These are phyloP conservation scores for Ustilago cynodontis DNA, from an alignment of 1,284 basidiomycete species.

Conservation along the genomic window DNA sequence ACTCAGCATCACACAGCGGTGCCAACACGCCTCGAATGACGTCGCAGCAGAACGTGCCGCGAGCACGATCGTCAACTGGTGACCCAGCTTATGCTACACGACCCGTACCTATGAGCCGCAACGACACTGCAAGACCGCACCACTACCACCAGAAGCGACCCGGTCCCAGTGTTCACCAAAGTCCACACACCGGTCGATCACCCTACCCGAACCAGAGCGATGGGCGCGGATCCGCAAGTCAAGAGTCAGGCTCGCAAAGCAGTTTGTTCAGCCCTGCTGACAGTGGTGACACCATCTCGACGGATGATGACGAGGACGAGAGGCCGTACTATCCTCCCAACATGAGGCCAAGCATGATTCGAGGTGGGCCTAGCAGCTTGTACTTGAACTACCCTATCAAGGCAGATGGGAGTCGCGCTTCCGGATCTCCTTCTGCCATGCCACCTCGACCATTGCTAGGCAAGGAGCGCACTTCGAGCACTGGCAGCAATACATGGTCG, in stretches of 20 bases:
- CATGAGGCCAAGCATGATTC: constrained; percentile 54
- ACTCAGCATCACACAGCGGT: constrained; percentile 12
- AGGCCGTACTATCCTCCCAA: constrained; percentile 49
- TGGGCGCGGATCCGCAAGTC: constrained; percentile 37
- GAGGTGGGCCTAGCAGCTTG: constrained; percentile 48
- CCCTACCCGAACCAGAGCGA: constrained; percentile 31
- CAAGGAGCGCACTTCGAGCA: constrained; percentile 41
- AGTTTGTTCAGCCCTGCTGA: constrained; percentile 56
- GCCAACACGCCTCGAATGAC: constrained; percentile 26
- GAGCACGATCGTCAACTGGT: constrained; percentile 21
- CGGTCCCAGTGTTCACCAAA: constrained; percentile 37
- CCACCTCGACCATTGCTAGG: constrained; percentile 23
- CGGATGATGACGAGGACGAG: constrained; percentile 61
- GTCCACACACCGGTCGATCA: constrained; percentile 18
- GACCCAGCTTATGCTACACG: constrained; percentile 25
- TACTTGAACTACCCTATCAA: constrained; percentile 50
- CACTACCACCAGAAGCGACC: constrained; percentile 52
- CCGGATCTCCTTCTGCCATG: constrained; percentile 27
- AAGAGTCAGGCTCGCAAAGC: constrained; percentile 46
- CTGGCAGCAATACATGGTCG: constrained; percentile 35
- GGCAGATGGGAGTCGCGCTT: constrained; percentile 16
- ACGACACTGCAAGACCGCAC: constrained; percentile 48
- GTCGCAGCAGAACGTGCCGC: constrained; percentile 25
- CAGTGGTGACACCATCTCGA: constrained; percentile 55
- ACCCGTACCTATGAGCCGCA: constrained; percentile 42